Evolutionary conservation across 1,284 basidiomycete species (phyloP).

Genomic region (Malassezia sp.): DNA sequence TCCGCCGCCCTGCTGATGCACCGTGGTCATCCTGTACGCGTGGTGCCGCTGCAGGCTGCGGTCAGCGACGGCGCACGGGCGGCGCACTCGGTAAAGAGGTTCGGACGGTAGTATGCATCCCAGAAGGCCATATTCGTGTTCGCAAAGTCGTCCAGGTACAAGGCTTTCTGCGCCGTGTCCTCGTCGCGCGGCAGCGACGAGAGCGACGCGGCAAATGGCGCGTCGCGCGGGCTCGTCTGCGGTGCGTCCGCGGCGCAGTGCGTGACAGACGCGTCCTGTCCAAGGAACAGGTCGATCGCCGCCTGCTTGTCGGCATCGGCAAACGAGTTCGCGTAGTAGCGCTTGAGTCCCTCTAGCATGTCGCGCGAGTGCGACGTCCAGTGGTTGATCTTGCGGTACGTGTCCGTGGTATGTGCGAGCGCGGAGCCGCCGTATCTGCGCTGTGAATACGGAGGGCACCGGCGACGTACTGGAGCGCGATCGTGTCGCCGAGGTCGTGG

Average conservation of each 20-base stretch:
- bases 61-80: neutral
- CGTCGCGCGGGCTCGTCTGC: slow-evolving; percentile 1
- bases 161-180: slow-evolving; percentile 18
- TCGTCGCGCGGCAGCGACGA: neutral
- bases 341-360: slow-evolving; percentile 86
- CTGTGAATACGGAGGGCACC: no score
- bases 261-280: neutral
- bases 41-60: slow-evolving; percentile 36
- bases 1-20: slow-evolving; percentile 22
- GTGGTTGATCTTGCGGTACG: slow-evolving; percentile 79
- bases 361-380: slow-evolving; percentile 97
- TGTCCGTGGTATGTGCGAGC: slow-evolving; percentile 91
- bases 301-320: slow-evolving; percentile 84
- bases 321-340: slow-evolving; percentile 91
- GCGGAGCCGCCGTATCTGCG: slow-evolving; percentile 63
- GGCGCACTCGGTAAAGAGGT: slow-evolving; percentile 37
- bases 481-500: slow-evolving; percentile 57
- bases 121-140: slow-evolving; percentile 36
- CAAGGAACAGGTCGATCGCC: slow-evolving; percentile 87
- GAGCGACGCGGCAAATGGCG: neutral
- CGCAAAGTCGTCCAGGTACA: slow-evolving; percentile 28
- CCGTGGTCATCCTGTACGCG: slow-evolving; percentile 46
- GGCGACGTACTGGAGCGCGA: slow-evolving; percentile 77
- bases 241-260: no score
- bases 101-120: slow-evolving; percentile 44